Base-by-base conservation (phyloP, 306 rosid genomes). In the Abrus precatorius region DNA sequence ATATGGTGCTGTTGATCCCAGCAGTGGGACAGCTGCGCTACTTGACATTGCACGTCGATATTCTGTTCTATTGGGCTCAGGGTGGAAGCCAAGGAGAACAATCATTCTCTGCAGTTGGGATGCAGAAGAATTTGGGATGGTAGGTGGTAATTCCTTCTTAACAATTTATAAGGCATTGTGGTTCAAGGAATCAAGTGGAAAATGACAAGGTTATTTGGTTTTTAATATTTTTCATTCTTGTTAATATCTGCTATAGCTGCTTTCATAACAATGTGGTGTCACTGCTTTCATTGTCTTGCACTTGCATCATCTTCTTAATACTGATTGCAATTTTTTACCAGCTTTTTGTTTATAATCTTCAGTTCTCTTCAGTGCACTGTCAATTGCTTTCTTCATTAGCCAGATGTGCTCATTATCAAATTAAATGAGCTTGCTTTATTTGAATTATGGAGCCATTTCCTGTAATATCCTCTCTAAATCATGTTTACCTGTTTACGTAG, bases 1-100 rank as follows among this genome's bases (percentile, higher is more conserved):
- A 1, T 92, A 82, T 81, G 97, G 97, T n/a, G 95, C 97, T 57
- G 97, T 92, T 72, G 97, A 92, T 61, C 97, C 97, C 49, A 85
- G 86, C 87, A 92, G 97, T 70, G 97, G 97, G 74, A 89, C 97
- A 36, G 95, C 97, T 29, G 89, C 90, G 0, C 75, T 92, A 66
- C 97, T 92, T 43, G 97, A 92, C 85, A 85, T 92, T 53, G 95
- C 95, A 54, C 93, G 91, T 48, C 84, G 97, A 38, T 92, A 79
- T 67, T 59, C 90, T 85, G 88, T 82, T 82, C 72, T 92, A 62
- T 82, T 82, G 69, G 78, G 47, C 32, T 71, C 38, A 14, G 91
- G 95, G 20, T 92, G 97, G 97, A 86, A 49, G 27, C 95, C 97
- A 49, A 84, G 90, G 69, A 86, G 97, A 81, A 92, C 80, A 29